Base-by-base conservation (phyloP, 2,329 filamentous ascomycete genomes). In the Colletotrichum eremochloae region DNA sequence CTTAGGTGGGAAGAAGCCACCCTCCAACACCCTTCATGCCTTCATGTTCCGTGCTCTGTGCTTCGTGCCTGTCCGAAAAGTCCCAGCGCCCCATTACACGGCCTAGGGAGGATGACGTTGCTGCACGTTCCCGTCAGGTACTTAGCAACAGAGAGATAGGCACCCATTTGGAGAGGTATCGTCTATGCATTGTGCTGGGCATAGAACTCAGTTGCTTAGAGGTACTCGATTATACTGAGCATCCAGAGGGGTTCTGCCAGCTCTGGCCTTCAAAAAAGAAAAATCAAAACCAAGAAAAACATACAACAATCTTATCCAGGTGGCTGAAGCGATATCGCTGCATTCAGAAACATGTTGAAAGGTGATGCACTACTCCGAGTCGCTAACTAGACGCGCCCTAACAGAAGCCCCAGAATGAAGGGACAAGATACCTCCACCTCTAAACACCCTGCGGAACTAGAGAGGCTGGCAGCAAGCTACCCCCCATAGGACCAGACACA, bases 401-500 rank as follows among this genome's bases (percentile, higher is more conserved):
- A 58, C 69, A 48, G 44, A 44, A 68, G 9, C 69, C 65, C 69
- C 58, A 58, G 52, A 46, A 53, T 63, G 52, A 57, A 63, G 36
- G 58, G 55, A 36, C 33, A 33, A 53, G 58, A 63, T 71, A 72
- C 69, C 67, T 60, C 42, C 52, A 3, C 14, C 69, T 58, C 65
- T 65, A 53, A 62, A 31, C 33, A 63, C 18, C 24, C 24, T 33
- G 65, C 44, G 52, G 68, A 44, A 52, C 65, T 44, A 38, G 58
- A 38, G 58, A 71, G 68, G 63, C 48, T 72, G 69, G 64, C 68
- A 63, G 68, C 69, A 72, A 72, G 70, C 61, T 72, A 61, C 61
- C 61, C 60, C 46, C 66, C 24, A 24, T 24, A 66, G 66, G 50
- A 53, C 70, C 60, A 42, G 53, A 55, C 61, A 63, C 46, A n/a